Evolutionary conservation across 169 alveolate genomes (phyloP), one percentile per base, ranked within the genome.

Genomic region (Plasmodium sp.): DNA sequence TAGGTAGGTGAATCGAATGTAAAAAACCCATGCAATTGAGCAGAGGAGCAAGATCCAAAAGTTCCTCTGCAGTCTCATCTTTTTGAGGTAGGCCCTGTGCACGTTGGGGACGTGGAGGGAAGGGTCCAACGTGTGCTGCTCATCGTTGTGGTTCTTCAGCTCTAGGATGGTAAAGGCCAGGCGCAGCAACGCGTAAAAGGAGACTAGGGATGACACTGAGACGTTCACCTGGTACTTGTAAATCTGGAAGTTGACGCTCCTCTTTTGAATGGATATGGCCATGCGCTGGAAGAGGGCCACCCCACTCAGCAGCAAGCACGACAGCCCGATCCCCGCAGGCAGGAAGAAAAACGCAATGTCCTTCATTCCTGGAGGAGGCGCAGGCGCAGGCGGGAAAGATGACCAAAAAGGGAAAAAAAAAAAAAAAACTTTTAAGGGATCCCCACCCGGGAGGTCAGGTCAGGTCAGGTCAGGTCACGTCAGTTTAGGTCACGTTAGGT

Each of bases 21-120:
- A 88, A 51, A 88, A 88, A 39, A 80, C 73, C 94, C 94, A 88
- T 5, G 90, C 56, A 79, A 88, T 80, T 18, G 94, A 79, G 18
- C 91, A 88, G 33, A 88, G 83, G 27, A 88, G 27, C 62, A 88
- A 51, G 31, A 88, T 88, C 94, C 94, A 88, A 43, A 88, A 88
- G 39, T 88, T 88, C 39, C 94, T 77, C 73, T 88, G 94, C 6
- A 88, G 75, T 80, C 94, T 41, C 51, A 88, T 79, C 81, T 88
- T 88, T 80, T 88, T 88, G 51, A 88, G 72, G 54, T 88, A 88
- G 18, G 90, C 72, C 9, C 77, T 79, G 51, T 81, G 45, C 16
- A 79, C n/a, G 18, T 80, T 58, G 12, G 18, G 94, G 4, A 67
- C 5, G 1, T 45, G 51, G 18, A n/a, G 12, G 0, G 54, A 56